Evolutionary conservation across 352 stramenopile species (phyloP).

Genomic region (Phytophthora pluvialis): DNA sequence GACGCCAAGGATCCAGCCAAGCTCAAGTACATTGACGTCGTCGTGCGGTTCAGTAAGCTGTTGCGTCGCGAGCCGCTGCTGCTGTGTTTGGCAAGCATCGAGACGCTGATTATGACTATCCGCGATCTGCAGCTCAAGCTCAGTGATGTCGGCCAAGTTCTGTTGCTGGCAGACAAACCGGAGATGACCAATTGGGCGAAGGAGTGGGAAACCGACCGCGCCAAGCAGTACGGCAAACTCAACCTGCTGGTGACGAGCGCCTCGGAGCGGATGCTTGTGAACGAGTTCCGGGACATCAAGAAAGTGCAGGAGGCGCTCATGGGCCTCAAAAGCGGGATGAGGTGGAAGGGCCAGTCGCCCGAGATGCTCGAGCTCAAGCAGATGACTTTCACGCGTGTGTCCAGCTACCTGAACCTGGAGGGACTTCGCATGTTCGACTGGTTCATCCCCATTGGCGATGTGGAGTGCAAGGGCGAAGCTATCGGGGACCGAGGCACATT

Average conservation of each 20-base stretch:
- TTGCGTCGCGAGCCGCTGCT: conserved; percentile 25
- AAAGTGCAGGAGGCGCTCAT: conserved; percentile 35
- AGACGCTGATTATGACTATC: conserved; percentile 16
- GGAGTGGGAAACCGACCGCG: conserved; percentile 4
- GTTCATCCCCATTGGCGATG: conserved; percentile 34
- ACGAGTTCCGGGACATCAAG: conserved; percentile 20
- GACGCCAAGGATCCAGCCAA: conserved; percentile 57
- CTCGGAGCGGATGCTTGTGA: conserved; percentile 16
- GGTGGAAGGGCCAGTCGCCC: not conserved
- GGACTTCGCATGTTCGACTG: conserved; percentile 25
- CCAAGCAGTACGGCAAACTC: conserved; percentile 19
- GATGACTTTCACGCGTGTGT: conserved; percentile 16
- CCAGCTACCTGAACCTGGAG: conserved; percentile 5
- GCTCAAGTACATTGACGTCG: conserved; percentile 17
- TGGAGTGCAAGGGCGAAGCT: conserved; percentile 21
- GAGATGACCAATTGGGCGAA: conserved; percentile 16
- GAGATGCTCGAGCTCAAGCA: conserved; percentile 29
- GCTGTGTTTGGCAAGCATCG: conserved; percentile 25
- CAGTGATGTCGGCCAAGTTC: conserved; percentile 9
- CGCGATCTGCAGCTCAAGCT: conserved; percentile 22
- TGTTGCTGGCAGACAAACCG: not conserved
- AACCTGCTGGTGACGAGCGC: not conserved
- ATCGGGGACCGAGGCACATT: conserved; percentile 21
- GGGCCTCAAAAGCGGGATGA: conserved; percentile 18
- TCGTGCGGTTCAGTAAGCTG: conserved; percentile 18